Conservation (phyloP, 352 stramenopile genomes). For the Phytophthora uliginosa region DNA sequence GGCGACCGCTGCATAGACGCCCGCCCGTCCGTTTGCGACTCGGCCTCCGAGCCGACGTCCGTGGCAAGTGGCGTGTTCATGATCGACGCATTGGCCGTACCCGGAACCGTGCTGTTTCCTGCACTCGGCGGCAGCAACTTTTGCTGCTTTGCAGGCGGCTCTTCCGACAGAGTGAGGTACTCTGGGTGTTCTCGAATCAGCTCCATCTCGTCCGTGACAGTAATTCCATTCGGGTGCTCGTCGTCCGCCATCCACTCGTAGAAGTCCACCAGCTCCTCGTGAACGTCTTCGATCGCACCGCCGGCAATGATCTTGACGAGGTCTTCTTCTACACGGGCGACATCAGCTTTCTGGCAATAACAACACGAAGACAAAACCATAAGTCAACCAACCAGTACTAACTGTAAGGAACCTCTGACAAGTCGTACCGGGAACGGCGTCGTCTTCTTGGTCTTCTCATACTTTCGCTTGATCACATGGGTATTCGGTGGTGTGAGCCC, state of each 20-base stretch:
- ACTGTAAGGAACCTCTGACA: background rate
- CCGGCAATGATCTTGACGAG: slow-evolving; percentile 85
- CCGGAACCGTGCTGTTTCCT: slow-evolving; percentile 35
- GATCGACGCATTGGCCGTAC: slow-evolving; percentile 49
- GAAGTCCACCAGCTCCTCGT: slow-evolving; percentile 90
- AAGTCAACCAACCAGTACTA: background rate
- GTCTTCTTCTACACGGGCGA: slow-evolving; percentile 85
- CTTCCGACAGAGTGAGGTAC: slow-evolving; percentile 74
- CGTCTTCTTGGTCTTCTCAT: slow-evolving; percentile 88
- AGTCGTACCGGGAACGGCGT: slow-evolving; percentile 77
- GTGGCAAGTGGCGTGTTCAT: slow-evolving; percentile 81
- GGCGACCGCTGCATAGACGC: slow-evolving; percentile 77
- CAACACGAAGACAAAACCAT: background rate
- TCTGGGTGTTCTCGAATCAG: slow-evolving; percentile 86
- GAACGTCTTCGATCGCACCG: slow-evolving; percentile 81
- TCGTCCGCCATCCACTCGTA: slow-evolving; percentile 90
- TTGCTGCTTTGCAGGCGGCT: slow-evolving; percentile 53
- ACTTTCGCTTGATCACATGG: slow-evolving; percentile 91
- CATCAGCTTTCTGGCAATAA: slow-evolving; percentile 73
- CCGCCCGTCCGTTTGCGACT: slow-evolving; percentile 64
- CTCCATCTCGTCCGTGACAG: slow-evolving; percentile 85
- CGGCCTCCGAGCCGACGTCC: slow-evolving; percentile 71
- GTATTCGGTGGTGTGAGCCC: slow-evolving; percentile 88
- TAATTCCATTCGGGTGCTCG: slow-evolving; percentile 73
- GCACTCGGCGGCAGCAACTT: slow-evolving; percentile 38